Evolutionary conservation across 352 stramenopile species (phyloP).

Genomic region (Globisporangium abappressorium): DNA sequence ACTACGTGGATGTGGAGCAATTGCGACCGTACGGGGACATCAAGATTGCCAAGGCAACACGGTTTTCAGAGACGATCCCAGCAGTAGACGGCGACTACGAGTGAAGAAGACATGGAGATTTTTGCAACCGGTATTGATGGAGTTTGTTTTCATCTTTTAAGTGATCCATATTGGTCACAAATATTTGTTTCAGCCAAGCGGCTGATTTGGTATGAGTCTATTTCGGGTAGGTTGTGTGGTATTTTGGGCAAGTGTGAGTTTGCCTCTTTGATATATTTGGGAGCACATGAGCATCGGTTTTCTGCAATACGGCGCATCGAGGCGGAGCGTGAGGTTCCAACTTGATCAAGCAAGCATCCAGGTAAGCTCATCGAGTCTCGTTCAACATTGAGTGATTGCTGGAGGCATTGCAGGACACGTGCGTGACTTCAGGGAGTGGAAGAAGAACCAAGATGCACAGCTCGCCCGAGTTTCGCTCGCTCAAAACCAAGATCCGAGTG

Average conservation of each 20-base stretch:
- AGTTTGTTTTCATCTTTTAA: background rate
- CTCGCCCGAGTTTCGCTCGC: constrained; percentile 69
- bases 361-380: background rate
- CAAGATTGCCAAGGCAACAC: constrained; percentile 68
- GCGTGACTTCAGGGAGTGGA: background rate
- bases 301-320: background rate
- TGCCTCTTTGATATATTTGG: background rate
- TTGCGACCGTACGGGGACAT: constrained; percentile 94
- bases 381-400: background rate
- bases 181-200: background rate
- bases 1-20: constrained; percentile 96
- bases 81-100: constrained; percentile 57
- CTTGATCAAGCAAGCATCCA: constrained; percentile 3
- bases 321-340: background rate
- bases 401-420: background rate
- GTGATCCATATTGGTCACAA: constrained; percentile 7
- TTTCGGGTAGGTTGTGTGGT: constrained; percentile 4
- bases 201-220: constrained; percentile 1
- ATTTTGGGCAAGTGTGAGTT: background rate
- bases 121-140: constrained; percentile 4
- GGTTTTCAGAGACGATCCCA: constrained; percentile 77
- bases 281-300: constrained; percentile 3
- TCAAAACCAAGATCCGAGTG: constrained; percentile 77
- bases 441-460: constrained; percentile 40
- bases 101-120: constrained; percentile 3